These are phyloP conservation scores for Eremothecium gossypii DNA, from an alignment of 1,139 yeast genomes.

Conservation along the genomic window DNA sequence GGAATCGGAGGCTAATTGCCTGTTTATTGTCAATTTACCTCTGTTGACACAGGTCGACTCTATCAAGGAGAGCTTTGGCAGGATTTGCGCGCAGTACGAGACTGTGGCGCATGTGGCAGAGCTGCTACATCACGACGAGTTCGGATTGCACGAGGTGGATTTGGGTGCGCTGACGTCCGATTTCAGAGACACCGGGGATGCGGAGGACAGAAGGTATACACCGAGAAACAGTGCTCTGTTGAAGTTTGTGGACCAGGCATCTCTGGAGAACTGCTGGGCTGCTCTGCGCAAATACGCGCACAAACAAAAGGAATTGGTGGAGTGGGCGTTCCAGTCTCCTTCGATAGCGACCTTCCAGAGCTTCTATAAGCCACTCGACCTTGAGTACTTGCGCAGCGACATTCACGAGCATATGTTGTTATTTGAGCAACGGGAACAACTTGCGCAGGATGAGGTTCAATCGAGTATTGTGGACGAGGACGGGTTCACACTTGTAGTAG, in stretches of 20 bases:
- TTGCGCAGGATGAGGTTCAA: conserved; percentile 50
- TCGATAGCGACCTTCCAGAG: conserved; percentile 25
- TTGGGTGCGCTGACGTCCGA: conserved; percentile 54
- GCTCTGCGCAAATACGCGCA: conserved; percentile 44
- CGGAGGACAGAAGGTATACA: conserved; percentile 33
- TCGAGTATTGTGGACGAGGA: conserved; percentile 74
- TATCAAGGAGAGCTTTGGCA: conserved; percentile 50
- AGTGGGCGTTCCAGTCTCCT: conserved; percentile 29
- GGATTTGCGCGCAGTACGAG: conserved; percentile 38
- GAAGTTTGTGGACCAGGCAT: conserved; percentile 66
- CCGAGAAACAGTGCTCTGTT: conserved; percentile 71
- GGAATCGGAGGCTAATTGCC: conserved; percentile 35
- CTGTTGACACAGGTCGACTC: conserved; percentile 44
- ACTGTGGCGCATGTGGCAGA: conserved; percentile 29
- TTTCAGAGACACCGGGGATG: conserved; percentile 34
- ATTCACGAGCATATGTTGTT: conserved; percentile 39
- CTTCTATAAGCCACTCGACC: conserved; percentile 28
- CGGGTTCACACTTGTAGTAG: conserved; percentile 87
- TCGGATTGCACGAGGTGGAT: conserved; percentile 43
- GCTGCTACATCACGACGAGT: conserved; percentile 28
- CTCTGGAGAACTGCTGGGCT: conserved; percentile 56
- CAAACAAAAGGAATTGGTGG: conserved; percentile 14
- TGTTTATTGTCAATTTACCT: conserved; percentile 76
- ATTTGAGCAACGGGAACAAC: conserved; percentile 66
- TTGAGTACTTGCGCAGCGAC: conserved; percentile 27